These are phyloP conservation scores for Cladophialophora yegresii DNA, from an alignment of 2,329 filamentous ascomycete species.

Conservation along the genomic window DNA sequence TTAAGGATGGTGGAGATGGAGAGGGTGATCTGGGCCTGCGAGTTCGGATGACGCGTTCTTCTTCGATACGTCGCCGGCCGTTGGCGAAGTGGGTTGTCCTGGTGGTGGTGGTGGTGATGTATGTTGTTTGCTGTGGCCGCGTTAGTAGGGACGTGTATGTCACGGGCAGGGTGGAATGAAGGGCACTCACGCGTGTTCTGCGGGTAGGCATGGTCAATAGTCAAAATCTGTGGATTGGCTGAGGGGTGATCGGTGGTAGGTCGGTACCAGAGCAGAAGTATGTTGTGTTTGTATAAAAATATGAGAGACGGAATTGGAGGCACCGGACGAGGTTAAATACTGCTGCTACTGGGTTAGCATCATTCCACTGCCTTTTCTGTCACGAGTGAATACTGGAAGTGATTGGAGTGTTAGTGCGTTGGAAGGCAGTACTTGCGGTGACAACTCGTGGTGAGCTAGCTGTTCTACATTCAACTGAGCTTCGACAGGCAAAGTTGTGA, in stretches of 20 bases:
- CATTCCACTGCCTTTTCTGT: background rate
- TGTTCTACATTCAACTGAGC: background rate
- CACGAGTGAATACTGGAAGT: background rate
- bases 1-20: background rate
- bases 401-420: background rate
- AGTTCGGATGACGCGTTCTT: background rate
- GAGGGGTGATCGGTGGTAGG: background rate
- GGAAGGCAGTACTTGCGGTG: background rate
- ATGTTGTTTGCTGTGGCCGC: background rate
- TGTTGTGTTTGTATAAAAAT: background rate
- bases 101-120: slow-evolving; percentile 7
- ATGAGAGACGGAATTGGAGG: background rate
- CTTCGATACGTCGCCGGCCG: slow-evolving; percentile 4
- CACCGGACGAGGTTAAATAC: background rate
- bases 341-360: background rate
- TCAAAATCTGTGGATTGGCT: too few relatives aligned
- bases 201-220: background rate
- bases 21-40: background rate
- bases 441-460: background rate
- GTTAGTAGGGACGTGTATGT: background rate
- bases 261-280: background rate
- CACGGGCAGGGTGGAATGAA: background rate
- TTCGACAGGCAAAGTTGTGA: background rate
- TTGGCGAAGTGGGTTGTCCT: background rate
- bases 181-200: background rate